Percentiles rank a stretch among this genome's conserved stretches.
Evolutionary conservation across 2,329 filamentous ascomycete species (phyloP).

Genomic region (Epichloe typhina): DNA sequence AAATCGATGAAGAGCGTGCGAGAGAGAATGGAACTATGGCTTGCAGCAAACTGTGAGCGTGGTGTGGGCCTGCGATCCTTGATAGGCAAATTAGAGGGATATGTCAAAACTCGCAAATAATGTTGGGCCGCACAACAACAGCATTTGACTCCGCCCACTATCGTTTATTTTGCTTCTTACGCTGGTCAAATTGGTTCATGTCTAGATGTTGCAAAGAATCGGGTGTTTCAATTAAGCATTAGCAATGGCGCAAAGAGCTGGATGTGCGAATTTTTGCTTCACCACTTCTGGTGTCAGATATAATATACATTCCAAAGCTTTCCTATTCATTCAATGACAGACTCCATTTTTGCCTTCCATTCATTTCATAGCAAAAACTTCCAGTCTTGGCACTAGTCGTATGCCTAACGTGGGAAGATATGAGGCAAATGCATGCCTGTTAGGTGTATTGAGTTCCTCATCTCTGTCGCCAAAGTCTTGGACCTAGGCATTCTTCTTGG

Average conservation of each 20-base stretch:
- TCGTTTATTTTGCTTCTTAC: too few relatives aligned
- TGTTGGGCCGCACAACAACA: background rate
- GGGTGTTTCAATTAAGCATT: background rate
- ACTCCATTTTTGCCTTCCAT: background rate
- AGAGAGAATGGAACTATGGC: conserved; percentile 72
- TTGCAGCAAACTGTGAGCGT: conserved; percentile 70
- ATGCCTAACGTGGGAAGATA: too few relatives aligned
- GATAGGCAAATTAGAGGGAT: conserved; percentile 49
- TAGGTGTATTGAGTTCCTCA: background rate
- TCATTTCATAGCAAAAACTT: too few relatives aligned
- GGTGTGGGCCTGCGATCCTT: conserved; percentile 60
- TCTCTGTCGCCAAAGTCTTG: background rate
- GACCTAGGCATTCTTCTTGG: conserved; percentile 2
- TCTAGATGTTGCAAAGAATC: too few relatives aligned
- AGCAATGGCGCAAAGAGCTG: background rate
- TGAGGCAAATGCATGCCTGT: too few relatives aligned
- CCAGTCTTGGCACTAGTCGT: too few relatives aligned
- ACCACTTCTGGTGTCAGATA: background rate
- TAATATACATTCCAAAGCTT: background rate
- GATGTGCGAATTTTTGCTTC: background rate
- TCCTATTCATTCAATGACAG: background rate
- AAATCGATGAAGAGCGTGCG: conserved; percentile 55
- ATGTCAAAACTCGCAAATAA: conserved; percentile 24
- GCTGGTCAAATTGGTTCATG: too few relatives aligned
- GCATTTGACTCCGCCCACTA: too few relatives aligned